Evolutionary conservation across 768 basidiomycete genomes (phyloP), one percentile per base, ranked within the genome.

Genomic region (Paxillus rubicundulus): DNA sequence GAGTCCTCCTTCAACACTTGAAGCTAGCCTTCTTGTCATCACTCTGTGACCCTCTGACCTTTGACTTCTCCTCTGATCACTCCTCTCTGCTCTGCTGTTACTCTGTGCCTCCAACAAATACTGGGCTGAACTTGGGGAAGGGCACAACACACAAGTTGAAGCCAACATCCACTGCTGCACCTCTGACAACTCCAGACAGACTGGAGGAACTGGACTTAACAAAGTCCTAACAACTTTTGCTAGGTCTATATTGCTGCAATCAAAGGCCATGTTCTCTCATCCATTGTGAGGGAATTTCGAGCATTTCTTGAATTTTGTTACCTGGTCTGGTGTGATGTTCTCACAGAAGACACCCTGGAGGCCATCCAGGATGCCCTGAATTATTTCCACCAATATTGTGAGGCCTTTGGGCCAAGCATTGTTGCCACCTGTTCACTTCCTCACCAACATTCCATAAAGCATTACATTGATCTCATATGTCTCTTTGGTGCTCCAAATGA

Each of bases 251-350:
- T 69, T 3, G 47, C 61, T 10, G 62, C 62, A 1, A 67, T 70
- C 24, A 45, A 48, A 18, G 66, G 62, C 2, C 49, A 57, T 45
- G 52, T 70, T 0, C 61, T 59, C 56, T 68, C n/a, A 56, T 66
- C 9, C 27, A 47, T 14, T n/a, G n/a, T n/a, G n/a, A n/a, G n/a
- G n/a, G 48, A 59, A 1, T 40, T 70, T 7, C 9, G 40, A 7
- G 54, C 62, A 3, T 66, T 68, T 17, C 47, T 65, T 1, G 65
- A 74, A 4, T 67, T 73, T 41, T 71, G 72, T 32, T 73, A 74
- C 46, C 38, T 71, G n/a, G 62, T 64, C 1, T 59, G 62, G 0
- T 47, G 62, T 0, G 42, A 57, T 17, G 42, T 60, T 5, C 50
- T 70, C n/a, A 55, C 52, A 17, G 64, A 66, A 30, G 49, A 47